Conservation (phyloP, 495 filamentous ascomycete genomes). For the Penicillium diatomitis region DNA sequence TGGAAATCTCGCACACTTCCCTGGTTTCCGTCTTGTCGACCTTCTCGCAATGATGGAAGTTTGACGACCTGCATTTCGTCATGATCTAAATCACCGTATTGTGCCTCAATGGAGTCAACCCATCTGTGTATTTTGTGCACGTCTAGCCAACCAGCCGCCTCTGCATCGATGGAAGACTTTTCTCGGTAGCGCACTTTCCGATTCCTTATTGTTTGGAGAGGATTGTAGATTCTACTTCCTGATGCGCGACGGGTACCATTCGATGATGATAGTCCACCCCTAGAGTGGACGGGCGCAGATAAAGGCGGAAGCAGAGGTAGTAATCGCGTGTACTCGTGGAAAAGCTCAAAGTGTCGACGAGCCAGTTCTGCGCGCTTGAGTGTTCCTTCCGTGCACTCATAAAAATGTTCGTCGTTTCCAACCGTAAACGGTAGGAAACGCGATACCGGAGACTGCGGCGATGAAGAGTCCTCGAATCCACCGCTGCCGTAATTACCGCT, state of each 20-base stretch:
- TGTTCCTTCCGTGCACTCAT: conserved; percentile 69
- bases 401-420: conserved; percentile 28
- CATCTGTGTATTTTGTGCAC: conserved; percentile 58
- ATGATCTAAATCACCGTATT: conserved; percentile 29
- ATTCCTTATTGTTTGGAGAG: conserved; percentile 80
- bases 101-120: conserved; percentile 58
- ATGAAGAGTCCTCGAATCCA: too few relatives aligned
- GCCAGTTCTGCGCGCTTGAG: conserved; percentile 70
- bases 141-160: conserved; percentile 69
- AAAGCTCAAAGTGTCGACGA: conserved; percentile 67
- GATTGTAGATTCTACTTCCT: conserved; percentile 66
- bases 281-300: conserved; percentile 5
- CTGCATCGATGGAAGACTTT: conserved; percentile 57
- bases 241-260: neutral
- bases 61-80: conserved; percentile 39
- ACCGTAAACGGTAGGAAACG: conserved; percentile 24
- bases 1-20: conserved; percentile 16
- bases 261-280: too few relatives aligned
- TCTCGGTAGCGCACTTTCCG: conserved; percentile 69
- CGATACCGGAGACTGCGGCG: conserved; percentile 17
- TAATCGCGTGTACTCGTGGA: conserved; percentile 69
- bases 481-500: conserved; percentile 2
- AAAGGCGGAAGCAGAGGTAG: conserved; percentile 67
- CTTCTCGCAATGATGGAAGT: conserved; percentile 46
- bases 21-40: conserved; percentile 8